A percentile compares a stretch with the other conserved stretches of the same genome.
phyloP scores from a whole-genome alignment of 2,329 filamentous ascomycete genomes.

The Diaporthe humulicola region DNA sequence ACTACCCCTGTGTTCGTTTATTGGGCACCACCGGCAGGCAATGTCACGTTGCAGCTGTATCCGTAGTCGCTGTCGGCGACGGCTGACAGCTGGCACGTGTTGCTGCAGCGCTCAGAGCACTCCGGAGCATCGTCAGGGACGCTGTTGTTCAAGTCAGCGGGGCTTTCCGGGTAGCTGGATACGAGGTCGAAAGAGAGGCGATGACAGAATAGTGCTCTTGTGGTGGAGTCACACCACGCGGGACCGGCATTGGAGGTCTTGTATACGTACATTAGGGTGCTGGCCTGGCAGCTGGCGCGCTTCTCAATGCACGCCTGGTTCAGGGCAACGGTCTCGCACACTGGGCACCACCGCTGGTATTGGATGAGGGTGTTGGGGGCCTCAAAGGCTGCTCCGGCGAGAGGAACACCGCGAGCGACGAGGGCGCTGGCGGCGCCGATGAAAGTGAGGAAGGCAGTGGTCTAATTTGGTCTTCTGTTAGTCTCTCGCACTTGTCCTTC shows the following conservation, averaged over 20 bases:
- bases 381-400: conserved; percentile 13
- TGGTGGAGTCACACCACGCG: background rate
- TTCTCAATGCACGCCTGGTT: conserved; percentile 35
- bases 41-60: conserved; percentile 33
- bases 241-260: background rate
- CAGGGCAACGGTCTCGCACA: conserved; percentile 38
- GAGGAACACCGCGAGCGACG: conserved; percentile 21
- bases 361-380: conserved; percentile 35
- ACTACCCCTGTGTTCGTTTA: background rate
- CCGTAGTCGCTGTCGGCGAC: conserved; percentile 37
- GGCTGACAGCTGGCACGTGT: conserved; percentile 35
- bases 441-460: conserved; percentile 36
- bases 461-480: conserved; percentile 10
- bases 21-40: background rate
- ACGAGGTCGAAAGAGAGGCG: background rate
- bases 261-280: conserved; percentile 33
- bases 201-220: background rate
- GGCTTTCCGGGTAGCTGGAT: background rate
- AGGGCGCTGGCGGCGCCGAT: conserved; percentile 39
- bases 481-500: background rate
- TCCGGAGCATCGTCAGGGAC: conserved; percentile 24
- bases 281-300: conserved; percentile 33
- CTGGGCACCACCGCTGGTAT: conserved; percentile 39
- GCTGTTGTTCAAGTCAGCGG: background rate
- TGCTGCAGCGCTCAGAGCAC: conserved; percentile 28